Conservation (phyloP, 2,329 filamentous ascomycete species). For the Scytalidium sp. region DNA sequence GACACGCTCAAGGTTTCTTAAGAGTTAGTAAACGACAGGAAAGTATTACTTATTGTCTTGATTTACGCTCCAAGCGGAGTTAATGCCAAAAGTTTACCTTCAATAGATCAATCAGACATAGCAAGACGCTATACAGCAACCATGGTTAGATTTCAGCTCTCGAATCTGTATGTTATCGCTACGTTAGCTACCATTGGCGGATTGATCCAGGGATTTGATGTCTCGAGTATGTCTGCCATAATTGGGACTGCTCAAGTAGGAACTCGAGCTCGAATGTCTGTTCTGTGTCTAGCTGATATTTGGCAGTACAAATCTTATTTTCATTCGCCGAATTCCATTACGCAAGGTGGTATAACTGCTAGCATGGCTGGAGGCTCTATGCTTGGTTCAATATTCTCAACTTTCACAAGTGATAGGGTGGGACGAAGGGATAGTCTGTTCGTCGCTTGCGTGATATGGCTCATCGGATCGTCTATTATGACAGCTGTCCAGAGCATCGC, state of each 20-base stretch:
- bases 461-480: conserved; percentile 41
- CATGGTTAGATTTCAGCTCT: conserved; percentile 3
- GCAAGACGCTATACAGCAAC: not conserved
- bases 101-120: not conserved
- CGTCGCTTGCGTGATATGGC: conserved; percentile 44
- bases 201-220: conserved; percentile 44
- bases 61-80: no score
- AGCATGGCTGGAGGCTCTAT: conserved; percentile 47
- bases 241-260: conserved; percentile 41
- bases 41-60: no score
- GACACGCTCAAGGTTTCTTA: not conserved
- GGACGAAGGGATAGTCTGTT: conserved; percentile 43
- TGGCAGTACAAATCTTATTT: conserved; percentile 43
- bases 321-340: conserved; percentile 38
- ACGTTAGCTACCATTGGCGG: conserved; percentile 3
- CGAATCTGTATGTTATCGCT: conserved; percentile 4
- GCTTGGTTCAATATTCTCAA: conserved; percentile 42
- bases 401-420: conserved; percentile 41
- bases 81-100: not conserved
- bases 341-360: conserved; percentile 43
- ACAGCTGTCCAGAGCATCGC: conserved; percentile 55
- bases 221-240: conserved; percentile 51
- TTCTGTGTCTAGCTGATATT: not conserved
- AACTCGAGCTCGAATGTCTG: not conserved
- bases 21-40: no score